Percentiles rank a stretch among this genome's conserved stretches.
These are phyloP conservation scores for Crataegus laevigata DNA, from an alignment of 306 rosid species.

Conservation along the genomic window DNA sequence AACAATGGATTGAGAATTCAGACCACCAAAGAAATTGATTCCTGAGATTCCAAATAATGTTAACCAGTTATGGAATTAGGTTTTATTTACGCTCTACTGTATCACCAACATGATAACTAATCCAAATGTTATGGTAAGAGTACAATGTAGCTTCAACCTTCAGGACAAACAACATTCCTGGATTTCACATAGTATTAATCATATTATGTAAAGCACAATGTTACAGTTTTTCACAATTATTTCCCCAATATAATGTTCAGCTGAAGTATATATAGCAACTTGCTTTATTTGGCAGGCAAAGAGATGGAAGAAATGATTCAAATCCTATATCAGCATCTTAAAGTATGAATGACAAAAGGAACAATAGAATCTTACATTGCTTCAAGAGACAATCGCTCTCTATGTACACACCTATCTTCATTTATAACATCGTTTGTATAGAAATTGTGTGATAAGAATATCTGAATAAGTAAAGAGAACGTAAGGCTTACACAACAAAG, in stretches of 20 bases:
- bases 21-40: background rate
- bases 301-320: background rate
- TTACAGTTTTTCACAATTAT: background rate
- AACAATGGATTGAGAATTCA: background rate
- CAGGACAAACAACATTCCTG: background rate
- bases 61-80: background rate
- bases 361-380: background rate
- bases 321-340: background rate
- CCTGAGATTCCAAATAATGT: background rate
- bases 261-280: background rate
- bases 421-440: background rate
- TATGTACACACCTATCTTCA: background rate
- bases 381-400: background rate
- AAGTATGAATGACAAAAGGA: background rate
- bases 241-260: background rate
- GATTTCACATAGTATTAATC: background rate
- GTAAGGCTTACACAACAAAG: conserved; percentile 74
- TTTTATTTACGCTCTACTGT: background rate
- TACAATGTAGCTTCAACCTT: background rate
- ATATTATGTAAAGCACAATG: background rate
- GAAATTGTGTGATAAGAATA: background rate
- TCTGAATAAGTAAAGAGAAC: background rate
- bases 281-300: background rate
- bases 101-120: background rate
- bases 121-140: background rate